Conservation (phyloP, 78 protist species). For the Speleostelium caveatum region DNA sequence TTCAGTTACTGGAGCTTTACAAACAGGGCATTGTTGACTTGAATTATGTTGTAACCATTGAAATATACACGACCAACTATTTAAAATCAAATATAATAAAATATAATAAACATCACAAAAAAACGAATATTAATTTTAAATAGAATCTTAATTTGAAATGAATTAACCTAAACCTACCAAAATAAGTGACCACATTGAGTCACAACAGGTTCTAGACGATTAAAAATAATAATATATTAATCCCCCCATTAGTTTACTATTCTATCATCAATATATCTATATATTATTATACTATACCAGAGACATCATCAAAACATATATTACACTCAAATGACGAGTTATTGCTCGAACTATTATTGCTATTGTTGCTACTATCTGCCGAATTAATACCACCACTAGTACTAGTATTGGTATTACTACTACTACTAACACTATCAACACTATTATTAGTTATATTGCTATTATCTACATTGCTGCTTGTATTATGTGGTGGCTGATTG, state of each 20-base stretch:
- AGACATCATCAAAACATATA: slow-evolving; percentile 64
- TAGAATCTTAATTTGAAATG: background rate
- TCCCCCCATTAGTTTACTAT: too few species aligned
- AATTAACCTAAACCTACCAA: slow-evolving; percentile 25
- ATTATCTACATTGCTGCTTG: too few species aligned
- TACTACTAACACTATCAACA: background rate
- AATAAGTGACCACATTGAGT: slow-evolving; percentile 76
- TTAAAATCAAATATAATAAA: background rate
- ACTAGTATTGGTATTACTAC: background rate
- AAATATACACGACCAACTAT: slow-evolving; percentile 77
- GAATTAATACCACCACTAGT: too few species aligned
- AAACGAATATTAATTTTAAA: background rate
- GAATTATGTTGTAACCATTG: slow-evolving; percentile 79
- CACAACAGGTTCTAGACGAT: slow-evolving; percentile 69
- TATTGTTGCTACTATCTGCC: background rate
- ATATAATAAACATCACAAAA: background rate
- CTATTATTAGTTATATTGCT: background rate
- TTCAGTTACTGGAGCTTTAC: slow-evolving; percentile 65
- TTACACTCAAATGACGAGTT: slow-evolving; percentile 61
- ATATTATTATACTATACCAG: too few species aligned
- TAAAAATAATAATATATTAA: too few species aligned
- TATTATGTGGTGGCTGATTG: too few species aligned
- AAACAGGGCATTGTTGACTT: slow-evolving; percentile 73
- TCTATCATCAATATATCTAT: too few species aligned
- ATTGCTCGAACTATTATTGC: background rate